Base-by-base conservation (phyloP, 352 stramenopile genomes). In the Aphanomyces euteiches region DNA sequence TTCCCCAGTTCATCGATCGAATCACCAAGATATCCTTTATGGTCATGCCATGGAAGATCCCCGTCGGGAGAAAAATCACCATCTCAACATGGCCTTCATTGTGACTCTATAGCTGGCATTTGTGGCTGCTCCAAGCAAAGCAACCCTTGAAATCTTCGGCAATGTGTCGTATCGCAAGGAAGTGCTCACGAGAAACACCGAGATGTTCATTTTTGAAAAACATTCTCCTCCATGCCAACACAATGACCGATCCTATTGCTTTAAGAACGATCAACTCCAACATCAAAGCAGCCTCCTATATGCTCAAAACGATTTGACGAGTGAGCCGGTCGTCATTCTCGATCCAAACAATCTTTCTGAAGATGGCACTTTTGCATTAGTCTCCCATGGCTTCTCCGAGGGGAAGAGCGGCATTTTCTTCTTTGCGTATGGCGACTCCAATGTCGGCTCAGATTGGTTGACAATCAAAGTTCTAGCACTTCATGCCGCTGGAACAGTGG, bases 141-240 rank as follows among this genome's bases (percentile, higher is more conserved):
- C 82, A 37, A 90, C 85, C 39, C 78, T 89, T 69, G 65, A 83
- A 34, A 79, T 90, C 40, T 84, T 93, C 50, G 39, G 54, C 8
- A 64, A 90, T 36, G 73, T 93, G 43, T 85, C 80, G 56, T 89
- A 76, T 71, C 75, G 91, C n/a, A 73, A 78, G 12, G 84, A 92
- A 65, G 90, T 83, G 39, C 90, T 92, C 69, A 67, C 76, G 59
- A 82, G 88, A 38, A 79, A 95, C 73, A 92, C 82, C 41, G 82
- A 94, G 56, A 76, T 95, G 0, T 96, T 92, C 75, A 90, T 93
- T 75, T 96, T 95, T 66, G 88, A 95, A 72, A 95, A 95, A 72
- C 94, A 79, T 75, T 89, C 85, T 58, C 85, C 79, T 15, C 87
- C 88, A 7, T 74, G 77, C 56, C 90, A 93, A 72, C 72, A 90